phyloP scores from a whole-genome alignment of 192 early-diverging fungal species.

The Coemansia sp. region DNA sequence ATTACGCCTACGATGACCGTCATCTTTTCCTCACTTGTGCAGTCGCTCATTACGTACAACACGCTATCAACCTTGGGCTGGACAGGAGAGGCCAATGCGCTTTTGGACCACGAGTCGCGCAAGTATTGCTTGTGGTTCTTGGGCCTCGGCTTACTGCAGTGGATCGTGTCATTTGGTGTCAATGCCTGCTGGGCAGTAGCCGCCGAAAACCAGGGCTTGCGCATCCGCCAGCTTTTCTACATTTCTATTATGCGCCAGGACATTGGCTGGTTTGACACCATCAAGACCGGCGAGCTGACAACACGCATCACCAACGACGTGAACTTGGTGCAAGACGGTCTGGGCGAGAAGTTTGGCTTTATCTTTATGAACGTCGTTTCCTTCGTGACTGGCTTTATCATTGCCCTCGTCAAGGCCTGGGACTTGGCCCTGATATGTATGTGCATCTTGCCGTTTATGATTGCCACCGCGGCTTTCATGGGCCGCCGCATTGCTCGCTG shows the following conservation, averaged over 20 bases:
- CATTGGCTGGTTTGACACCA: constrained; percentile 82
- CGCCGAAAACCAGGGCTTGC: constrained; percentile 65
- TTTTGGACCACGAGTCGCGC: constrained; percentile 31
- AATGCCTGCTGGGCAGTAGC: constrained; percentile 47
- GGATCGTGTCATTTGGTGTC: constrained; percentile 37
- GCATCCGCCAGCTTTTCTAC: constrained; percentile 79
- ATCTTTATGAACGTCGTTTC: constrained; percentile 62
- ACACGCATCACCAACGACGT: constrained; percentile 85
- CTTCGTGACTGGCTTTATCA: constrained; percentile 73
- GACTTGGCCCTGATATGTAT: constrained; percentile 78
- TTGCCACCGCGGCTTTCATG: constrained; percentile 52
- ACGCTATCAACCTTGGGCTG: not conserved
- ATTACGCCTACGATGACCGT: constrained; percentile 51
- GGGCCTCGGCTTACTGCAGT: constrained; percentile 39
- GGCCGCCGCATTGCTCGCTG: constrained; percentile 49
- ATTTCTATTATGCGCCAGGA: constrained; percentile 84
- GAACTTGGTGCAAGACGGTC: constrained; percentile 81
- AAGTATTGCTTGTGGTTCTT: constrained; percentile 46
- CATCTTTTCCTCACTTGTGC: constrained; percentile 29
- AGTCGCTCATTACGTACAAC: constrained; percentile 26
- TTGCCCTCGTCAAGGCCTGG: constrained; percentile 80
- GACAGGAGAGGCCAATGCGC: constrained; percentile 8
- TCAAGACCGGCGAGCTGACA: constrained; percentile 74
- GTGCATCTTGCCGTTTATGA: constrained; percentile 72
- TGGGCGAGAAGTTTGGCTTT: constrained; percentile 79